phyloP scores from a whole-genome alignment of 257 asterid genomes.

The Echites panduratus region DNA sequence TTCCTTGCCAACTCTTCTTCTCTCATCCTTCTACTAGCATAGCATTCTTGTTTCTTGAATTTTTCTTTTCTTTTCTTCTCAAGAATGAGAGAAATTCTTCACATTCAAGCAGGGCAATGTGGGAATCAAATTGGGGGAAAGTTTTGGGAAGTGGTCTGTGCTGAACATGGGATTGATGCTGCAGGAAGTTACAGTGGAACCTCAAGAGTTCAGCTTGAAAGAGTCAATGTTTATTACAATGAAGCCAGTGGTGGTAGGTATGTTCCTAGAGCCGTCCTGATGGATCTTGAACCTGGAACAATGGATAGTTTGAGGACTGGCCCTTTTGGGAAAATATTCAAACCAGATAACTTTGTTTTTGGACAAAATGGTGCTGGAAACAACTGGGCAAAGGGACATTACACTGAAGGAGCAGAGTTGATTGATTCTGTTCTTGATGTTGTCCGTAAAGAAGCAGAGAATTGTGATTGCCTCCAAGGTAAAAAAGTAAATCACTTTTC shows the following conservation, averaged over 20 bases:
- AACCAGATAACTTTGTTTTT: conserved; percentile 65
- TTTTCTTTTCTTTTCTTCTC: background rate
- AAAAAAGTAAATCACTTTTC: background rate
- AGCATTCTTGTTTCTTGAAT: background rate
- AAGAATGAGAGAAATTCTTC: conserved; percentile 65
- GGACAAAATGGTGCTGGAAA: conserved; percentile 73
- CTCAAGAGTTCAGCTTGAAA: conserved; percentile 45
- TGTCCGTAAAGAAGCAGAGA: conserved; percentile 70
- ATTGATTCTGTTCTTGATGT: conserved; percentile 71
- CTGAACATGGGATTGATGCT: conserved; percentile 57
- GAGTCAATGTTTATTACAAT: conserved; percentile 64
- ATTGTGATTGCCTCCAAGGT: conserved; percentile 75
- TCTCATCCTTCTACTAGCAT: background rate
- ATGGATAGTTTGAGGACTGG: conserved; percentile 73
- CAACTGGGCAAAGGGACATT: conserved; percentile 75
- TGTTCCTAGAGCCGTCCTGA: conserved; percentile 61
- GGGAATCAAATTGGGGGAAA: conserved; percentile 75
- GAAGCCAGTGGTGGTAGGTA: conserved; percentile 73
- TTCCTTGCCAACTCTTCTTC: conserved; percentile 10
- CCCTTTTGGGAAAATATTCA: conserved; percentile 54
- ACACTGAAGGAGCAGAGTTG: conserved; percentile 70
- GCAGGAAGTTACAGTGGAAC: conserved; percentile 42
- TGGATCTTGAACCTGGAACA: conserved; percentile 74
- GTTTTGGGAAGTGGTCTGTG: conserved; percentile 73
- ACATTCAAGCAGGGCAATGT: conserved; percentile 73